phyloP scores from a whole-genome alignment of 441 rosid species.

The Syzygium syzygioides region DNA sequence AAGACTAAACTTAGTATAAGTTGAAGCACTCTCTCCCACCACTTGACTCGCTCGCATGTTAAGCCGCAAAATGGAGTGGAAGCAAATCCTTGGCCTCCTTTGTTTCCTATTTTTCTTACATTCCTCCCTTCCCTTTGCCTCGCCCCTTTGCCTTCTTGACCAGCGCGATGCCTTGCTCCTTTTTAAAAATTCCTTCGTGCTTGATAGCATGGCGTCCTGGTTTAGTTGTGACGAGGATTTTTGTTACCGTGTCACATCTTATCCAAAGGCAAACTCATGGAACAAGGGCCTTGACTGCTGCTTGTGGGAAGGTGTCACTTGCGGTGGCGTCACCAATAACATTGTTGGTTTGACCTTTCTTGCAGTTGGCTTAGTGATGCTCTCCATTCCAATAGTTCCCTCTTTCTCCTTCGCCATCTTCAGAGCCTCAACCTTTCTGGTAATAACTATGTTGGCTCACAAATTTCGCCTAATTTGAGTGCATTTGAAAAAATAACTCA shows the following conservation, averaged over 20 bases:
- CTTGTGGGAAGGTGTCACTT: neutral
- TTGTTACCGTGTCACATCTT: neutral
- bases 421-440: neutral
- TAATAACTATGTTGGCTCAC: neutral
- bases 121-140: neutral
- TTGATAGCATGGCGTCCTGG: neutral
- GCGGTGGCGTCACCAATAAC: rapidly evolving
- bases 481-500: neutral
- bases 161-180: neutral
- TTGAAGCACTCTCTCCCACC: too few relatives aligned
- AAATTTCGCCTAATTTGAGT: neutral
- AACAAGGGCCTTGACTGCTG: neutral
- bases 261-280: neutral
- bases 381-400: neutral
- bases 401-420: neutral
- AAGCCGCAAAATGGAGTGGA: neutral
- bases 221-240: neutral
- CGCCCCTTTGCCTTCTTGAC: neutral
- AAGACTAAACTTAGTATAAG: too few relatives aligned
- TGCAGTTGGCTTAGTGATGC: neutral
- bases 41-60: neutral
- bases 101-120: neutral
- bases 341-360: rapidly evolving
- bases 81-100: rapidly evolving
- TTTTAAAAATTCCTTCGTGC: neutral